phyloP scores from a whole-genome alignment of 2,329 filamentous ascomycete species.

The Ceratocystiopsis sp. region DNA sequence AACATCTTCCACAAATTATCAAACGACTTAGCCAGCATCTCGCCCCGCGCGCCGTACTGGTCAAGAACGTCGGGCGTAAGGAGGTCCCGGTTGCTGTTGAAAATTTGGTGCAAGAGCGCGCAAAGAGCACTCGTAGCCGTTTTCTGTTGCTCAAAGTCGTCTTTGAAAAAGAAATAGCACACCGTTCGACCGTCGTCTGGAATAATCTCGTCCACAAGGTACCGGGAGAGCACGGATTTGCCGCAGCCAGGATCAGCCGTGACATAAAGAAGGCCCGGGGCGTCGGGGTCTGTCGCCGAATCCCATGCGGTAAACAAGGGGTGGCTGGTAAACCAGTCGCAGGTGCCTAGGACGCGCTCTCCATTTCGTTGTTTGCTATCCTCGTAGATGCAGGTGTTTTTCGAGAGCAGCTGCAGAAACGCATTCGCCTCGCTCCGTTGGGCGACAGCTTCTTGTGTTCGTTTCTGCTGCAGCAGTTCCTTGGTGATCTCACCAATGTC shows the following conservation, averaged over 20 bases:
- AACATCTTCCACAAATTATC: not conserved
- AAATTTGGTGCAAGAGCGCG: conserved; percentile 5
- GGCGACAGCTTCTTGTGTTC: not conserved
- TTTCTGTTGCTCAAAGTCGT: conserved; percentile 3
- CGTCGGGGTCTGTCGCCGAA: not conserved
- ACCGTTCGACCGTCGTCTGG: not conserved
- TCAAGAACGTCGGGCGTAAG: not conserved
- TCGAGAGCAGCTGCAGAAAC: not conserved
- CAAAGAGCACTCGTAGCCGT: not conserved
- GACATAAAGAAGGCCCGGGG: not conserved
- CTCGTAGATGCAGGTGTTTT: not conserved
- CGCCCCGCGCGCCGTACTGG: not conserved
- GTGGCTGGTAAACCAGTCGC: not conserved
- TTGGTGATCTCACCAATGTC: not conserved
- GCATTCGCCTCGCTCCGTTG: not conserved
- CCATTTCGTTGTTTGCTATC: not conserved
- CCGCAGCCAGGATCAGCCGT: not conserved
- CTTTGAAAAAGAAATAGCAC: conserved; percentile 7
- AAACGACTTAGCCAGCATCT: not conserved
- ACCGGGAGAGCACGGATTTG: not conserved
- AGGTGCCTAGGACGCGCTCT: not conserved
- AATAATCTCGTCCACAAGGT: not conserved
- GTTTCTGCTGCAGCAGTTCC: not conserved
- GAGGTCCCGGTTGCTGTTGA: not conserved
- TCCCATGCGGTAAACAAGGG: not conserved